Percentiles rank a stretch among this genome's conserved stretches.
Evolutionary conservation across 805 yeast species (phyloP).

Genomic region (Wickerhamiella parazyma): DNA sequence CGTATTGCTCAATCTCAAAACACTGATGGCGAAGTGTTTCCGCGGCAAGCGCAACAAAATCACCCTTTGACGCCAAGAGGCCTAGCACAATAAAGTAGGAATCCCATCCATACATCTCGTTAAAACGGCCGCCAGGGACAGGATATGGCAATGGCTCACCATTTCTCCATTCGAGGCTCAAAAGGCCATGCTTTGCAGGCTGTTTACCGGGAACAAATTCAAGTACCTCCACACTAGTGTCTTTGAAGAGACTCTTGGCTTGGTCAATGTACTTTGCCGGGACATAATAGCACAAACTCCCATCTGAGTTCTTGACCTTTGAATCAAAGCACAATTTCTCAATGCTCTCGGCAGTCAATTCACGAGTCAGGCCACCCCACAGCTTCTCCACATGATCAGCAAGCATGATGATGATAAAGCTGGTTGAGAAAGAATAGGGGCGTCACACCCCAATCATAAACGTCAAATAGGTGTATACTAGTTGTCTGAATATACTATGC

Average conservation of each 20-base stretch:
- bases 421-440: too few relatives aligned
- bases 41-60: constrained; percentile 53
- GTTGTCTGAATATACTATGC: too few relatives aligned
- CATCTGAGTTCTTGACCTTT: constrained; percentile 6
- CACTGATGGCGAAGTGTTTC: constrained; percentile 90
- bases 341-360: constrained; percentile 10
- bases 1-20: constrained; percentile 79
- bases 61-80: constrained; percentile 40
- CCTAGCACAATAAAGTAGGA: constrained; percentile 88
- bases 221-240: constrained; percentile 39
- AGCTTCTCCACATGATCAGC: constrained; percentile 3
- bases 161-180: constrained; percentile 62
- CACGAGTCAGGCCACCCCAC: constrained; percentile 15
- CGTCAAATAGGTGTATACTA: too few relatives aligned
- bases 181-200: constrained; percentile 54
- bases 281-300: constrained; percentile 3
- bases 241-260: constrained; percentile 20
- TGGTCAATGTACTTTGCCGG: constrained; percentile 15
- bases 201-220: constrained; percentile 19
- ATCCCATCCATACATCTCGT: constrained; percentile 97
- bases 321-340: constrained; percentile 10
- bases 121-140: constrained; percentile 96
- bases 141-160: constrained; percentile 66
- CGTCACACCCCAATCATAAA: too few relatives aligned
- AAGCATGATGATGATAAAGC: background rate